These are phyloP conservation scores for Neurospora terricola DNA, from an alignment of 495 filamentous ascomycete species.

Conservation along the genomic window DNA sequence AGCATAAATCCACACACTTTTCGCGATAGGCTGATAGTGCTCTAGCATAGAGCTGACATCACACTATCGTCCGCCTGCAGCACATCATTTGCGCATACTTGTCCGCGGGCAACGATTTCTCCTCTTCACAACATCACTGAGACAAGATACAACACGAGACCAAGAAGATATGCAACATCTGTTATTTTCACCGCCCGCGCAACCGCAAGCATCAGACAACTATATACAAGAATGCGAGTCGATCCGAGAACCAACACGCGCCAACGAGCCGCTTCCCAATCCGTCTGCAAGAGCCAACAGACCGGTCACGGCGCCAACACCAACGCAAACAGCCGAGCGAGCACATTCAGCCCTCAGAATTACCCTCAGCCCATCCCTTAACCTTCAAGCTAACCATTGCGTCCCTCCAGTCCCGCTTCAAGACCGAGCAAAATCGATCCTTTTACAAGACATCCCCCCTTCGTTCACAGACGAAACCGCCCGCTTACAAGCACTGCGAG, in stretches of 20 bases:
- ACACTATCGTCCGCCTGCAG: not conserved
- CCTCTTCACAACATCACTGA: not conserved
- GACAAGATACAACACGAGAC: not conserved
- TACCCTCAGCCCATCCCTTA: not conserved
- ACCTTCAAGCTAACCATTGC: not conserved
- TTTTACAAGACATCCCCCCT: not conserved
- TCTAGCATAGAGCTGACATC: not conserved
- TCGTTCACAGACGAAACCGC: not conserved
- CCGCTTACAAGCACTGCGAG: conserved; percentile 32
- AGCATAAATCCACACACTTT: not conserved
- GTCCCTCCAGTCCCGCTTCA: not conserved
- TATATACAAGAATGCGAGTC: not conserved
- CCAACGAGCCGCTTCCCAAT: not conserved
- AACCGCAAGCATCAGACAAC: not conserved
- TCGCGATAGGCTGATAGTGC: not conserved
- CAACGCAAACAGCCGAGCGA: not conserved
- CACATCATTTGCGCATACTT: not conserved
- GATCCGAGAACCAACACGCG: not conserved
- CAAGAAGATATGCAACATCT: not conserved
- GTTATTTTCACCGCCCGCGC: not conserved
- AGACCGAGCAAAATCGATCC: not conserved
- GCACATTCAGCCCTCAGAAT: not conserved
- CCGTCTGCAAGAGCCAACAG: not conserved
- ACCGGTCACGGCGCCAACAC: not conserved
- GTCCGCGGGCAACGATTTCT: not conserved